phyloP scores from a whole-genome alignment of 73 alveolate species.

The Symbiodinium natans region DNA sequence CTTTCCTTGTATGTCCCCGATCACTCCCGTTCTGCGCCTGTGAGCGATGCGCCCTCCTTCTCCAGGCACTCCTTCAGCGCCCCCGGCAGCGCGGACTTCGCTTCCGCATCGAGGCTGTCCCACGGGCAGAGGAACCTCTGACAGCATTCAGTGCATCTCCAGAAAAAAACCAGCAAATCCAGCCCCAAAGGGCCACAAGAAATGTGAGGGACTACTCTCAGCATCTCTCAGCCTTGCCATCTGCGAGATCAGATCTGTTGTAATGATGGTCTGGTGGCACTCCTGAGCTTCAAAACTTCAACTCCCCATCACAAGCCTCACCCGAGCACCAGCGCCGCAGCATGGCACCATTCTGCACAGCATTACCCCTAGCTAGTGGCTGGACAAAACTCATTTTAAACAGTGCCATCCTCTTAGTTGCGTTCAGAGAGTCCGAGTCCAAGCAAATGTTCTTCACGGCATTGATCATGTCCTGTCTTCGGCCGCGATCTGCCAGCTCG shows the following conservation, averaged over 20 bases:
- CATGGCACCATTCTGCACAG: too few relatives aligned
- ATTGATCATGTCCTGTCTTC: constrained; percentile 58
- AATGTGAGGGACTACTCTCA: neutral
- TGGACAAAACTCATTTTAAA: too few relatives aligned
- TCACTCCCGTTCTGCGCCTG: too few relatives aligned
- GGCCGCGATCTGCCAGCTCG: constrained; percentile 77
- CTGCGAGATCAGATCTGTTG: constrained; percentile 55
- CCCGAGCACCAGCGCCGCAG: too few relatives aligned
- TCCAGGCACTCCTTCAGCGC: constrained; percentile 38
- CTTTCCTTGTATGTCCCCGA: too few relatives aligned
- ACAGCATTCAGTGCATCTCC: too few relatives aligned
- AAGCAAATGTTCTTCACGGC: constrained; percentile 66
- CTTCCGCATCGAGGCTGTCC: constrained; percentile 55
- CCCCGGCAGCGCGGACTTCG: constrained; percentile 41
- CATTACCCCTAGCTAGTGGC: too few relatives aligned
- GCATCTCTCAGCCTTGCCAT: constrained; percentile 46
- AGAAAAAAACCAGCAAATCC: too few relatives aligned
- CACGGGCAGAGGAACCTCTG: constrained; percentile 88
- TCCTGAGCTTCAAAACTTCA: neutral
- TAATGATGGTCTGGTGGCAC: constrained; percentile 46
- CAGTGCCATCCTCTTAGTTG: too few relatives aligned
- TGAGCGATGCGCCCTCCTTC: constrained; percentile 57
- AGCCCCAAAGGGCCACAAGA: neutral
- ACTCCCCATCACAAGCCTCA: neutral
- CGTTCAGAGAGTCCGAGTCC: constrained; percentile 43